Conservation (phyloP, 1,284 basidiomycete genomes). For the Irpex lacteus region DNA sequence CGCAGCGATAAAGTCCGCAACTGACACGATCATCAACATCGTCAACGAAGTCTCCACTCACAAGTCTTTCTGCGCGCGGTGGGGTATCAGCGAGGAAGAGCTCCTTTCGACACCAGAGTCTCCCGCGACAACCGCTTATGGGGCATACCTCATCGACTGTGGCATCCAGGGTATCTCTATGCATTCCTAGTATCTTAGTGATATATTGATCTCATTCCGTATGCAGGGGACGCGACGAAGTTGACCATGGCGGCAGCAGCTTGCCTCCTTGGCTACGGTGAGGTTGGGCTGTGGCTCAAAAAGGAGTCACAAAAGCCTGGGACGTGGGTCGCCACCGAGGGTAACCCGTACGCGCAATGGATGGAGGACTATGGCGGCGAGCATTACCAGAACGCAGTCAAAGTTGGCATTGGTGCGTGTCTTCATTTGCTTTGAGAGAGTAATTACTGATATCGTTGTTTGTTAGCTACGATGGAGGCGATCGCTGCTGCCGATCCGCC, state of each 20-base stretch:
- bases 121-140: slow-evolving; percentile 77
- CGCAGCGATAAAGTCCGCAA: slow-evolving; percentile 61
- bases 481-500: slow-evolving; percentile 65
- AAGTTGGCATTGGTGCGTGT: slow-evolving; percentile 63
- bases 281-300: slow-evolving; percentile 83
- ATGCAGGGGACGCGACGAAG: slow-evolving; percentile 66
- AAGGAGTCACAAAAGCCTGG: slow-evolving; percentile 47
- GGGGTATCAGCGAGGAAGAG: slow-evolving; percentile 62
- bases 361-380: slow-evolving; percentile 80
- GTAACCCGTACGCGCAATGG: slow-evolving; percentile 79
- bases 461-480: slow-evolving; percentile 59
- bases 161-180: slow-evolving; percentile 57
- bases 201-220: neutral
- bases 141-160: slow-evolving; percentile 80
- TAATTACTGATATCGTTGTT: neutral
- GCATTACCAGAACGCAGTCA: slow-evolving; percentile 71
- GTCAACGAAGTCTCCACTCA: slow-evolving; percentile 76
- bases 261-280: slow-evolving; percentile 93
- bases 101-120: slow-evolving; percentile 66
- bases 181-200: neutral
- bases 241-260: slow-evolving; percentile 81
- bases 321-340: slow-evolving; percentile 56
- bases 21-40: slow-evolving; percentile 65
- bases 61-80: slow-evolving; percentile 65
- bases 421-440: neutral